Conservation (phyloP, 805 yeast species). For the Myxozyma kluyveri region DNA sequence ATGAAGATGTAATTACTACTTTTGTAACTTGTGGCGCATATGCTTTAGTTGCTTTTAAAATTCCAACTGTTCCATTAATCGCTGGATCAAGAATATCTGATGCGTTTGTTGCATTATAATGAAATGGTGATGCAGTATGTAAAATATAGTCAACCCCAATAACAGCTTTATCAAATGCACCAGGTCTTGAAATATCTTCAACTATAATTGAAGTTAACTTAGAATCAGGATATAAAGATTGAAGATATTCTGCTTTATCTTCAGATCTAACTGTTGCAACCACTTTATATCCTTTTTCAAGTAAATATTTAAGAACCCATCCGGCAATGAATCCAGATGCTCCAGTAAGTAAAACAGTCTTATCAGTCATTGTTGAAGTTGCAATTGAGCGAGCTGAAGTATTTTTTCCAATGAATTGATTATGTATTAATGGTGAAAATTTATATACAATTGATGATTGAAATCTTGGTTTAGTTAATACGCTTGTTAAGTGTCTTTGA, state of each 20-base stretch:
- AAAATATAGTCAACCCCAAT: slow-evolving; percentile 40
- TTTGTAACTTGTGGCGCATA: slow-evolving; percentile 44
- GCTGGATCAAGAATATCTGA: slow-evolving; percentile 50
- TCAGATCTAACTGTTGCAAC: slow-evolving; percentile 49
- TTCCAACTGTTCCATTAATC: slow-evolving; percentile 47
- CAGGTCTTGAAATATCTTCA: slow-evolving; percentile 37
- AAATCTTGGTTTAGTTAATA: too few relatives aligned
- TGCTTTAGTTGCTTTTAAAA: slow-evolving; percentile 43
- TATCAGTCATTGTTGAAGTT: not conserved
- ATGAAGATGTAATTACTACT: slow-evolving; percentile 53
- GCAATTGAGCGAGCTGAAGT: too few relatives aligned
- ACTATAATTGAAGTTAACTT: slow-evolving; percentile 35
- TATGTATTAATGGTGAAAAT: too few relatives aligned
- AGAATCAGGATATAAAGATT: slow-evolving; percentile 29
- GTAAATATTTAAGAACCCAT: slow-evolving; percentile 44
- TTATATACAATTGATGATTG: too few relatives aligned
- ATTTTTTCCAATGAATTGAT: too few relatives aligned
- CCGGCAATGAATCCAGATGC: slow-evolving; percentile 54
- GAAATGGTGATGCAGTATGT: slow-evolving; percentile 46
- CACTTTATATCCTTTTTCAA: slow-evolving; percentile 45
- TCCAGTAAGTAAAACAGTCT: slow-evolving; percentile 46
- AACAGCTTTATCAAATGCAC: slow-evolving; percentile 52
- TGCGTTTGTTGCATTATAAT: slow-evolving; percentile 38
- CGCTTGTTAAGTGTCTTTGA: too few relatives aligned
- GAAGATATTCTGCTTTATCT: slow-evolving; percentile 42